Evolutionary conservation across 2,329 filamentous ascomycete species (phyloP).

Genomic region (Penicillium sp.): DNA sequence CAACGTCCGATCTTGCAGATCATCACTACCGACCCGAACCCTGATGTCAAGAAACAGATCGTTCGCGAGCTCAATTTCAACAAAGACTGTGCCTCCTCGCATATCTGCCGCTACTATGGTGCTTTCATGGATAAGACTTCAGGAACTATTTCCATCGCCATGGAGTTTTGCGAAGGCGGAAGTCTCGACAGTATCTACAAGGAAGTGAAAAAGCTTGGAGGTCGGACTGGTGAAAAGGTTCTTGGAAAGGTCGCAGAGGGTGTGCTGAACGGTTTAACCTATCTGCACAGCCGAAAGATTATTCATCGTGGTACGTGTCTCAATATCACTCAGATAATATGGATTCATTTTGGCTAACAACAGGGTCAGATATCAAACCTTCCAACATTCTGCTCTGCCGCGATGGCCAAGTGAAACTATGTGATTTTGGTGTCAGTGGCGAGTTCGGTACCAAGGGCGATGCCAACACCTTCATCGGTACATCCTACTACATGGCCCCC

Average conservation of each 20-base stretch:
- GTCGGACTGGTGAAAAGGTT: conserved; percentile 94
- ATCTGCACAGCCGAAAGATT: conserved; percentile 93
- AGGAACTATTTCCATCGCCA: conserved; percentile 95
- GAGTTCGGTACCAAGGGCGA: conserved; percentile 99
- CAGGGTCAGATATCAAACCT: conserved; percentile 81
- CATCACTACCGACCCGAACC: conserved; percentile 97
- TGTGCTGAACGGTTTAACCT: conserved; percentile 89
- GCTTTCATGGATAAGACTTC: conserved; percentile 96
- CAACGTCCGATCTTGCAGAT: conserved; percentile 61
- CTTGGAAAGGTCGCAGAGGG: conserved; percentile 96
- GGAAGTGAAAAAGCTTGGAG: conserved; percentile 93
- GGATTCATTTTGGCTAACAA: conserved; percentile 6
- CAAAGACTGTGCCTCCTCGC: conserved; percentile 92
- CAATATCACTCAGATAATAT: not conserved
- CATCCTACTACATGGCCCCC: conserved; percentile 98
- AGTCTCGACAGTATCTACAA: conserved; percentile 96
- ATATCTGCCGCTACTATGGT: conserved; percentile 97
- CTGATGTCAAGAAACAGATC: conserved; percentile 98
- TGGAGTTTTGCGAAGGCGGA: conserved; percentile 98
- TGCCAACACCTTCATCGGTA: conserved; percentile 98
- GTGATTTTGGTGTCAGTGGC: conserved; percentile 96
- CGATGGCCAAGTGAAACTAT: conserved; percentile 92
- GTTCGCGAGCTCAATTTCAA: conserved; percentile 96
- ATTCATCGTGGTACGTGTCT: conserved; percentile 74
- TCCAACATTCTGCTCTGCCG: conserved; percentile 95